Conservation (phyloP, 2,329 filamentous ascomycete genomes). For the Penicillium decumbens region DNA sequence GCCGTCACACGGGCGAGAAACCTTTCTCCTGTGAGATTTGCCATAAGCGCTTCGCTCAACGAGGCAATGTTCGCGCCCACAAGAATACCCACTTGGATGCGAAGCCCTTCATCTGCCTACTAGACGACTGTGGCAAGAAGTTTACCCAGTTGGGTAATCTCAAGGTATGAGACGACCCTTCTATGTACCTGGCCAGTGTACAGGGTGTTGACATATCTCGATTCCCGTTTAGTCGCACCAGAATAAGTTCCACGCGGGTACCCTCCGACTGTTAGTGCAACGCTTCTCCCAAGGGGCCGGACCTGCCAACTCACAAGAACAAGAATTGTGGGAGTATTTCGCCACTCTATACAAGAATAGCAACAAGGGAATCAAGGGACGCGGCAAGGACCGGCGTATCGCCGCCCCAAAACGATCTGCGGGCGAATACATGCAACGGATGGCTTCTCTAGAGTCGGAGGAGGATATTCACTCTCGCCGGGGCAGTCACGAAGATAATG, state of each 20-base stretch:
- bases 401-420: constrained; percentile 29
- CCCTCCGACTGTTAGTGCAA: constrained; percentile 63
- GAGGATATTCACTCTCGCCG: constrained; percentile 25
- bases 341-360: constrained; percentile 88
- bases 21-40: constrained; percentile 77
- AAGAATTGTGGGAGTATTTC: constrained; percentile 79
- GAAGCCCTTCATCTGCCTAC: constrained; percentile 74
- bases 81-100: constrained; percentile 71
- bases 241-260: constrained; percentile 84
- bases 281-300: constrained; percentile 67
- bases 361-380: constrained; percentile 97
- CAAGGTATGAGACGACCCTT: constrained; percentile 55
- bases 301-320: constrained; percentile 63
- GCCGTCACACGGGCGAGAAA: constrained; percentile 80
- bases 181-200: background rate
- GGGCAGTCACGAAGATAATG: constrained; percentile 25
- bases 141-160: constrained; percentile 90
- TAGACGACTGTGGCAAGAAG: constrained; percentile 79
- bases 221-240: constrained; percentile 64
- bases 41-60: constrained; percentile 76
- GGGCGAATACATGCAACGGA: constrained; percentile 13
- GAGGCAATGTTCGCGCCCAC: constrained; percentile 80
- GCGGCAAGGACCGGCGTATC: constrained; percentile 69
- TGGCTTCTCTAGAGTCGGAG: constrained; percentile 21
- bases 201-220: background rate